phyloP scores from a whole-genome alignment of 805 yeast species.

The Starmerella asiatica region DNA sequence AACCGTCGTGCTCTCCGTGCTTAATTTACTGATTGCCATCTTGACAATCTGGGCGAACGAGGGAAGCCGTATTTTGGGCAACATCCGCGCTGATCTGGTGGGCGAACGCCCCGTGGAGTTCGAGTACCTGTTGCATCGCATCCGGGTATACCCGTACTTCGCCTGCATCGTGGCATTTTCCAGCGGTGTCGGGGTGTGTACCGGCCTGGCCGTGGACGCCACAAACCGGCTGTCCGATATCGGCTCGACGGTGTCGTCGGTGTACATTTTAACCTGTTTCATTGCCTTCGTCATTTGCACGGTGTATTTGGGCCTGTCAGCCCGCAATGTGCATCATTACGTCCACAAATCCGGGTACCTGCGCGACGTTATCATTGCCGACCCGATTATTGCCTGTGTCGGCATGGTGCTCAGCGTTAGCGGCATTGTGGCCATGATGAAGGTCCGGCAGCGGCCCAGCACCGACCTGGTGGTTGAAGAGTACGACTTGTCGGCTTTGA shows the following conservation, averaged over 20 bases:
- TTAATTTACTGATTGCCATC: constrained; percentile 19
- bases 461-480: constrained; percentile 24
- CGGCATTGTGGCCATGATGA: constrained; percentile 19
- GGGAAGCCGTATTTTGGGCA: constrained; percentile 3
- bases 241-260: constrained; percentile 13
- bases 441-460: constrained; percentile 21
- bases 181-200: constrained; percentile 21
- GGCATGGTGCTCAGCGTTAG: constrained; percentile 18
- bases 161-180: constrained; percentile 18
- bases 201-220: constrained; percentile 17
- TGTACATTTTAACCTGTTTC: constrained; percentile 13
- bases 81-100: background rate
- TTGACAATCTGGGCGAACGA: constrained; percentile 19
- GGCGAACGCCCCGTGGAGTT: background rate
- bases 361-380: constrained; percentile 19
- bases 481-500: constrained; percentile 22
- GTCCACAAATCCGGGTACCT: background rate
- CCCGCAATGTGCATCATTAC: constrained; percentile 6
- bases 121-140: constrained; percentile 1
- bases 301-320: constrained; percentile 20
- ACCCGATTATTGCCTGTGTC: constrained; percentile 16
- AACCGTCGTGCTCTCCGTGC: constrained; percentile 17
- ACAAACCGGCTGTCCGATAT: constrained; percentile 19
- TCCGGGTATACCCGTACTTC: constrained; percentile 18
- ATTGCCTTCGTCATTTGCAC: constrained; percentile 14